A percentile compares a stretch with the other conserved stretches of the same genome.
Evolutionary conservation across 441 rosid genomes (phyloP).

Genomic region (Flueggea neowawraea): DNA sequence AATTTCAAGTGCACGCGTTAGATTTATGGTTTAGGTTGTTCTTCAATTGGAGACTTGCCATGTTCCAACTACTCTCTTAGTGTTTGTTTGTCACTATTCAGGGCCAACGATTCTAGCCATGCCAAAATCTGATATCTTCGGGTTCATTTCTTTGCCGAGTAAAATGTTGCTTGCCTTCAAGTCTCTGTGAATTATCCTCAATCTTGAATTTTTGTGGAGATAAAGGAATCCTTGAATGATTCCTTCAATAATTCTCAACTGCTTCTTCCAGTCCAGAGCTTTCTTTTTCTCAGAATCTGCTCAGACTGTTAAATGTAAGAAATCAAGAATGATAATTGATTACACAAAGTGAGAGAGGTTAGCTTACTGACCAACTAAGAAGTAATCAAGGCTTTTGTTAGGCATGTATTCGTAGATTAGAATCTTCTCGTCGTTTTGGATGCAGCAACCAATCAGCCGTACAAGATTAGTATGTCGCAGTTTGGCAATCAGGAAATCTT

Average conservation of each 20-base stretch:
- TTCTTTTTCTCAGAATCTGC: slow-evolving; percentile 4
- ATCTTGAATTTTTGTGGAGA: slow-evolving; percentile 10
- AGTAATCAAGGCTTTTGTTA: slow-evolving; percentile 5
- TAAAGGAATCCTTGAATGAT: slow-evolving; percentile 8
- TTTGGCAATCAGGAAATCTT: background rate
- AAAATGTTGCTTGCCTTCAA: slow-evolving; percentile 5
- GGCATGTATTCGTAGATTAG: slow-evolving; percentile 5
- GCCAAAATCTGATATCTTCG: slow-evolving; percentile 9
- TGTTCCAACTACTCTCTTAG: too few species aligned
- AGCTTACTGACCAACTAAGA: slow-evolving; percentile 9
- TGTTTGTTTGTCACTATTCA: too few species aligned
- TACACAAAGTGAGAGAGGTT: background rate
- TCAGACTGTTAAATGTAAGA: background rate
- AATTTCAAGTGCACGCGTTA: too few species aligned
- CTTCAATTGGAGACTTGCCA: too few species aligned
- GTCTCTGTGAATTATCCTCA: slow-evolving; percentile 6
- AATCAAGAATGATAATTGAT: background rate
- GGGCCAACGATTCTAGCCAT: slow-evolving; percentile 2
- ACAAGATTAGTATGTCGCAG: background rate
- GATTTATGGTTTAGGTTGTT: too few species aligned
- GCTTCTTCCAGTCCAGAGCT: slow-evolving; percentile 3
- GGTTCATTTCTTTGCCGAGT: slow-evolving; percentile 3
- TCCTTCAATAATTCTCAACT: slow-evolving; percentile 5
- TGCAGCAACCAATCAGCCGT: slow-evolving; percentile 6
- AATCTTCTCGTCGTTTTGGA: slow-evolving; percentile 1